Conservation (phyloP, 768 basidiomycete species). For the Pholiota microspora region DNA sequence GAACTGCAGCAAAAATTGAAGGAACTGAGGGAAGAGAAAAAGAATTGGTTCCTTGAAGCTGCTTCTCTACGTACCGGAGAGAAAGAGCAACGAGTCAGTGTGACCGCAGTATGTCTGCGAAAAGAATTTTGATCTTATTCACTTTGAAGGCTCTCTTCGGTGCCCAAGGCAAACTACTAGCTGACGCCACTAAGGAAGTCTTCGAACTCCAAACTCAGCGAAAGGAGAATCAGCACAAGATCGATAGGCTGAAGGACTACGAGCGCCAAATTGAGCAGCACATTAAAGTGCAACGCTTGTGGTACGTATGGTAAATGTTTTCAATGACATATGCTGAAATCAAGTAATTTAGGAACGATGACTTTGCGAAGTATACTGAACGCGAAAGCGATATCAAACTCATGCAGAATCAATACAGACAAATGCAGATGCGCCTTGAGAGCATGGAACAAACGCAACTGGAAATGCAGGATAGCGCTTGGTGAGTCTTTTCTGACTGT, state of each 20-base stretch:
- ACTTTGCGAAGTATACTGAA: constrained; percentile 69
- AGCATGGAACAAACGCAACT: constrained; percentile 52
- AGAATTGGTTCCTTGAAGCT: constrained; percentile 70
- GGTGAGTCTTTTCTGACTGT: constrained; percentile 36
- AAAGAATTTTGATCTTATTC: not conserved
- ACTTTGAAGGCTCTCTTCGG: constrained; percentile 55
- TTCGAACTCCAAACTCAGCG: constrained; percentile 72
- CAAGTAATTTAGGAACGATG: constrained; percentile 56
- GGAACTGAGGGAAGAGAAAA: constrained; percentile 77
- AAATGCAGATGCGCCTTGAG: constrained; percentile 64
- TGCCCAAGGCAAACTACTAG: constrained; percentile 67
- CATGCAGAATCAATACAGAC: constrained; percentile 57
- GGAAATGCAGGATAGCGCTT: constrained; percentile 54
- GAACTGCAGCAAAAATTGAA: constrained; percentile 77
- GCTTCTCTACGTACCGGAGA: constrained; percentile 65
- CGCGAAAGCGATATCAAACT: constrained; percentile 55
- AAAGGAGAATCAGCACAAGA: constrained; percentile 79
- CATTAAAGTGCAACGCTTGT: constrained; percentile 70
- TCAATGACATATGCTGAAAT: not conserved
- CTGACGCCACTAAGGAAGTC: constrained; percentile 66
- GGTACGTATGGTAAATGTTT: constrained; percentile 43
- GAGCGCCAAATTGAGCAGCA: constrained; percentile 86
- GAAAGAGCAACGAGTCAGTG: constrained; percentile 62
- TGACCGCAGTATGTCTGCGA: too few relatives aligned
- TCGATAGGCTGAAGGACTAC: constrained; percentile 79